These are phyloP conservation scores for Neurospora sp. DNA, from an alignment of 495 filamentous ascomycete genomes.

Conservation along the genomic window DNA sequence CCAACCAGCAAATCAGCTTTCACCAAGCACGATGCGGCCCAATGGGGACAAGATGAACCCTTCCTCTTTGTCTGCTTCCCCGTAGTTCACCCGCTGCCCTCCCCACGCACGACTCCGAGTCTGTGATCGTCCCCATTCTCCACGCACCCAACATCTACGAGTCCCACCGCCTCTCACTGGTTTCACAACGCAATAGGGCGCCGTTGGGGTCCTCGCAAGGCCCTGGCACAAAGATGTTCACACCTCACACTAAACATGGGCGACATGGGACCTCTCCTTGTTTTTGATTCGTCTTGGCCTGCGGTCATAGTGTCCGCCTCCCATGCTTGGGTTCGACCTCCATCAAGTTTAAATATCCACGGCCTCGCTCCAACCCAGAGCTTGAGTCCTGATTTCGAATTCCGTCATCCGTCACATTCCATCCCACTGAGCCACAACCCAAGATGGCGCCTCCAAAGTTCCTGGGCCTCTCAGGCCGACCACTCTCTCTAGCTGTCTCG, in stretches of 20 bases:
- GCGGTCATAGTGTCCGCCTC: not conserved
- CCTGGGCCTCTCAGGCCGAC: slow-evolving; percentile 54
- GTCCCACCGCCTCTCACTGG: not conserved
- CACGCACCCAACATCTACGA: not conserved
- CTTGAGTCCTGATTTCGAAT: not conserved
- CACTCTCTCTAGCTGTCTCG: slow-evolving; percentile 54
- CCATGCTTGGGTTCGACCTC: not conserved
- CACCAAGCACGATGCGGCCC: not conserved
- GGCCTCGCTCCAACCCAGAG: not conserved
- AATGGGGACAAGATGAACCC: not conserved
- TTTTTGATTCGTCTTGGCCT: not conserved
- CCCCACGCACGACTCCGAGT: not conserved
- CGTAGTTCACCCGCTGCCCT: not conserved
- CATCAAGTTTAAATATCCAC: not conserved
- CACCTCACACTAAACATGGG: not conserved
- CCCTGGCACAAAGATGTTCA: not conserved
- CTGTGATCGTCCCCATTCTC: not conserved
- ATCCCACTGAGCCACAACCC: not conserved
- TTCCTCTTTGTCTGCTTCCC: not conserved
- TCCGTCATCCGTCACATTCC: not conserved
- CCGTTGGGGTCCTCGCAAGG: not conserved
- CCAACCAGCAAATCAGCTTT: not conserved
- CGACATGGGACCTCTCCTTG: not conserved
- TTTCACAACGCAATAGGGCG: not conserved
- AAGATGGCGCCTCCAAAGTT: slow-evolving; percentile 38